Evolutionary conservation across 305 asterid genomes (phyloP).

Genomic region (Fraxinus baroniana): DNA sequence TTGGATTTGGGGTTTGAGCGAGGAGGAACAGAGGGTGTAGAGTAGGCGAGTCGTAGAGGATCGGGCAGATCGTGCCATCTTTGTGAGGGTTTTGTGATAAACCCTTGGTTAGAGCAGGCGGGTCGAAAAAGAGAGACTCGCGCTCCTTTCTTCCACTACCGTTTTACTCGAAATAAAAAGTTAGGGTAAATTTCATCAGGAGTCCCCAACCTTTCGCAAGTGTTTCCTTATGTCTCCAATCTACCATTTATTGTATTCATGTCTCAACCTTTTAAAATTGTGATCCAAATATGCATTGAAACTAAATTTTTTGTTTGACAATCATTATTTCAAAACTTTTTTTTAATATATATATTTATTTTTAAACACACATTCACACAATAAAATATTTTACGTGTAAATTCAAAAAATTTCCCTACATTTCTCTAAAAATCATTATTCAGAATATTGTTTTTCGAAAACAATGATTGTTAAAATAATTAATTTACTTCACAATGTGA

Average conservation of each 20-base stretch:
- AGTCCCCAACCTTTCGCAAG: neutral
- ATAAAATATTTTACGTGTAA: too few species aligned
- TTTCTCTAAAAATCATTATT: too few species aligned
- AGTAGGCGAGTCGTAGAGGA: slow-evolving; percentile 66
- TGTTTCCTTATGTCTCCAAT: neutral
- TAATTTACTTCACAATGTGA: too few species aligned
- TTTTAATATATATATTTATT: too few species aligned
- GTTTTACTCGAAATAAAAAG: too few species aligned
- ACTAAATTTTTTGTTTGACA: too few species aligned
- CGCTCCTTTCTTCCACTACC: neutral
- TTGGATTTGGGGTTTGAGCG: slow-evolving; percentile 28
- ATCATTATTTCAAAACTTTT: too few species aligned
- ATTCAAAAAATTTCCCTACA: too few species aligned
- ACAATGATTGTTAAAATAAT: too few species aligned
- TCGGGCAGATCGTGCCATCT: slow-evolving; percentile 68
- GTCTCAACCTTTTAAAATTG: neutral
- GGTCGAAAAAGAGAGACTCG: neutral
- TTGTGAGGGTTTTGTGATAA: slow-evolving; percentile 55
- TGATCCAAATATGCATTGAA: too few species aligned
- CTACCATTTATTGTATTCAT: neutral
- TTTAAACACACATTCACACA: too few species aligned
- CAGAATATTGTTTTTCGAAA: too few species aligned
- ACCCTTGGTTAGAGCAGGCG: slow-evolving; percentile 33
- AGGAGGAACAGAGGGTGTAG: slow-evolving; percentile 46
- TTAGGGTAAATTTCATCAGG: neutral